A percentile compares a stretch with the other conserved stretches of the same genome.
phyloP scores from a whole-genome alignment of 164 flowering plant genomes.

The Chimonanthus salicifolius region DNA sequence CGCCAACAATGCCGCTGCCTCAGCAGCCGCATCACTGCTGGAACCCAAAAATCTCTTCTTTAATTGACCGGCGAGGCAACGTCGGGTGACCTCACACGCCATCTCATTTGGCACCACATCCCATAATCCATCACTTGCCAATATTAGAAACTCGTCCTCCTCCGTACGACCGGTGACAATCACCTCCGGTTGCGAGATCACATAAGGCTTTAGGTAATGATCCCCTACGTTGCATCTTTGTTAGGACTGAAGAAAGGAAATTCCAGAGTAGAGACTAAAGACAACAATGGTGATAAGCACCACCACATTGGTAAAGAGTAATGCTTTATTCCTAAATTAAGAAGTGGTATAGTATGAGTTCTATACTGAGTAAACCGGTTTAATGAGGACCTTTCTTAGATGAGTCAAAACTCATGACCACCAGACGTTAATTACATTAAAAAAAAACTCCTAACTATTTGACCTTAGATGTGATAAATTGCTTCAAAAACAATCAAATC shows the following conservation, averaged over 20 bases:
- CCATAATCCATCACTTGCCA: conserved; percentile 57
- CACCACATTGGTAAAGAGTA: neutral
- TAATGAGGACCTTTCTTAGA: no score
- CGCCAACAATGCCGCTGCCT: conserved; percentile 44
- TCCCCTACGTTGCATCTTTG: conserved; percentile 31
- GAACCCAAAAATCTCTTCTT: neutral
- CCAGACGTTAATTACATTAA: no score
- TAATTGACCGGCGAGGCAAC: conserved; percentile 21
- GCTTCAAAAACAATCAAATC: no score
- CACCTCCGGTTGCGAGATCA: conserved; percentile 49
- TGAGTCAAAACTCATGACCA: no score
- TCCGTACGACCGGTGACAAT: conserved; percentile 20
- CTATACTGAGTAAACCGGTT: no score
- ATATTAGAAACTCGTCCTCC: conserved; percentile 33
- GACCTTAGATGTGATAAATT: no score
- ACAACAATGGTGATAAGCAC: neutral
- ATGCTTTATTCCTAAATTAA: no score
- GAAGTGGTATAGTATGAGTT: no score
- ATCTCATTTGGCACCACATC: conserved; percentile 40
- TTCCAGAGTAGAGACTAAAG: neutral
- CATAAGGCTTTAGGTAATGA: conserved; percentile 36
- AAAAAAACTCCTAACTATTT: no score
- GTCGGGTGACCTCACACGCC: conserved; percentile 37
- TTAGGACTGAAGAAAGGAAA: neutral
- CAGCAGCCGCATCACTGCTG: conserved; percentile 12